Percentiles rank a stretch among this genome's conserved stretches.
These are phyloP conservation scores for Cryphonectria parasitica DNA, from an alignment of 2,329 filamentous ascomycete species.

Conservation along the genomic window DNA sequence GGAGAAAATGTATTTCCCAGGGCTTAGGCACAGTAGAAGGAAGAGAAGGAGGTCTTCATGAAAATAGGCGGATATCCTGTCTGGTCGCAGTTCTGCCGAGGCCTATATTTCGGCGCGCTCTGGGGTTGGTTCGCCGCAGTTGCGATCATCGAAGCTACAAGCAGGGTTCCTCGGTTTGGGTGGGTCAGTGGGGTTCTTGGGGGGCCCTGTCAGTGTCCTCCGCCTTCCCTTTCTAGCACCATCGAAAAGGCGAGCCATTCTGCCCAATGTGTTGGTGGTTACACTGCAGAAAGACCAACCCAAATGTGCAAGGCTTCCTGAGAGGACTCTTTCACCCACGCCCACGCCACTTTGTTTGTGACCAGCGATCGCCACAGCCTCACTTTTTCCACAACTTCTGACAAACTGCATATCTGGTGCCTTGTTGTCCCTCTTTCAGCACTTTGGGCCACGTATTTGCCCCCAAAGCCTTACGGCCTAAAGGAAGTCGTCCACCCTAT, in stretches of 20 bases:
- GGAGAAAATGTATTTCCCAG: background rate
- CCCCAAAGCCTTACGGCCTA: background rate
- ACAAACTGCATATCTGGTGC: conserved; percentile 3
- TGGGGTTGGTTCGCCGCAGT: conserved; percentile 17
- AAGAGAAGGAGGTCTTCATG: background rate
- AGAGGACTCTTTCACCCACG: background rate
- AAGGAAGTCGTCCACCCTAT: background rate
- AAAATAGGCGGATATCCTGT: background rate
- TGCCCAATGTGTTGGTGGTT: conserved; percentile 7
- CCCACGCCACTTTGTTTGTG: conserved; percentile 9
- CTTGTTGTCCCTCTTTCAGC: background rate
- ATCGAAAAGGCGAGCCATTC: conserved; percentile 2
- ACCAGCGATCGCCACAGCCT: conserved; percentile 15
- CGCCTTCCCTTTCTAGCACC: conserved; percentile 22
- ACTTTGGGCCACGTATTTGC: background rate
- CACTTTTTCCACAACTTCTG: conserved; percentile 24
- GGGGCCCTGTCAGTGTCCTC: conserved; percentile 4
- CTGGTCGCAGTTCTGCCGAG: conserved; percentile 7
- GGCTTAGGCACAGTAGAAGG: background rate
- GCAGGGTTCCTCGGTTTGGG: conserved; percentile 8
- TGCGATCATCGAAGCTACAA: conserved; percentile 7
- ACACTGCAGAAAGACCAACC: background rate
- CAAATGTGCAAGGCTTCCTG: background rate
- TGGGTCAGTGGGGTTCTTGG: conserved; percentile 4
- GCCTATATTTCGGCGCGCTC: background rate